Evolutionary conservation across 176 grass and related monocot genomes (phyloP).

Genomic region (Musa beccarii): DNA sequence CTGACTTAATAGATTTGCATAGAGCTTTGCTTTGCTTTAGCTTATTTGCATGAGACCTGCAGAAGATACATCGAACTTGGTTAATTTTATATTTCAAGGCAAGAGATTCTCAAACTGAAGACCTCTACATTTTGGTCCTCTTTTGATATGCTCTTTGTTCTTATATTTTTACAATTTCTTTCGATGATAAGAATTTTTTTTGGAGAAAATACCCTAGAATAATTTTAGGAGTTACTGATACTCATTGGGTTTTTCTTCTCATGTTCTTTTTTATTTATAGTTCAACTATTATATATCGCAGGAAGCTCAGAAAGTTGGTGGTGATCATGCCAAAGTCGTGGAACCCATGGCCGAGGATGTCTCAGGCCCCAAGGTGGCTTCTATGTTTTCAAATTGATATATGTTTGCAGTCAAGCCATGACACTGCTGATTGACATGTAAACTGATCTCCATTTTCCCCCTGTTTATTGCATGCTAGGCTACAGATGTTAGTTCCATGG

Average conservation of each 20-base stretch:
- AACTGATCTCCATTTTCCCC: conserved; percentile 1
- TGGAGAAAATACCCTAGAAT: too few species aligned
- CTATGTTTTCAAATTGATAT: not conserved
- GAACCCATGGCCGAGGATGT: conserved; percentile 13
- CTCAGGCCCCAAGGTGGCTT: conserved; percentile 14
- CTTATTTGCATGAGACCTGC: too few species aligned
- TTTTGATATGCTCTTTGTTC: too few species aligned
- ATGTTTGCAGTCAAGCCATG: conserved; percentile 5
- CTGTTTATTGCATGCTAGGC: conserved; percentile 9
- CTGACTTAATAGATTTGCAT: too few species aligned
- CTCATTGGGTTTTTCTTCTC: not conserved
- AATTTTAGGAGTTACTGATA: too few species aligned
- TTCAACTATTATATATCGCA: not conserved
- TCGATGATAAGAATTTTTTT: too few species aligned
- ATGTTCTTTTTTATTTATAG: not conserved
- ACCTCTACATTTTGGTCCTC: too few species aligned
- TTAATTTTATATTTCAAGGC: too few species aligned
- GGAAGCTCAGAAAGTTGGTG: conserved; percentile 11
- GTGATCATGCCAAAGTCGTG: conserved; percentile 2
- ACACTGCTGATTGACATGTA: not conserved
- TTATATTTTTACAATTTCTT: too few species aligned
- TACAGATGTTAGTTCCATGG: conserved; percentile 32
- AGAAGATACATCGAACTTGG: too few species aligned
- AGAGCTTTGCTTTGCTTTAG: too few species aligned
- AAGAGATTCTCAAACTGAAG: too few species aligned